Conservation (phyloP, 352 stramenopile genomes). For the Thalassiosira hispida region DNA sequence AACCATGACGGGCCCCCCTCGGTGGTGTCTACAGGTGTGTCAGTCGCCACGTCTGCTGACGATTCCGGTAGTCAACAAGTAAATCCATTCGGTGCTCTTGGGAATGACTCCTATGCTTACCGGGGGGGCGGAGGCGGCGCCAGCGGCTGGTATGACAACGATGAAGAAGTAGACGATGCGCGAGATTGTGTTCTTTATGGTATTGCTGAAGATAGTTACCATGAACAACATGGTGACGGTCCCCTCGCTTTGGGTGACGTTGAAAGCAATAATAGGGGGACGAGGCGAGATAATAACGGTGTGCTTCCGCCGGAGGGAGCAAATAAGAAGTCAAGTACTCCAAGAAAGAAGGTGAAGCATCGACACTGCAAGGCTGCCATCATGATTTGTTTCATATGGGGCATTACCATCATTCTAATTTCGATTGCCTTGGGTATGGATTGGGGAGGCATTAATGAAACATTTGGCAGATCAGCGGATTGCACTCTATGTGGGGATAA, state of each 20-base stretch:
- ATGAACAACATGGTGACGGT: too few species aligned
- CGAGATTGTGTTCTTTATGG: too few species aligned
- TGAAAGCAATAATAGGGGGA: not conserved
- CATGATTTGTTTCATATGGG: conserved; percentile 6
- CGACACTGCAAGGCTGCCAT: conserved; percentile 10
- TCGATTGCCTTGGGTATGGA: conserved; percentile 12
- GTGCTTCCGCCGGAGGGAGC: not conserved
- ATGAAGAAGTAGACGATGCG: too few species aligned
- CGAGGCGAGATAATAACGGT: not conserved
- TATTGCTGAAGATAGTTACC: too few species aligned
- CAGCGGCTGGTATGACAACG: too few species aligned
- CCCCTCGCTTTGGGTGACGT: not conserved
- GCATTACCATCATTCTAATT: conserved; percentile 3
- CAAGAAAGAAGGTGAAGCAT: conserved; percentile 8
- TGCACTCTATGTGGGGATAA: not conserved
- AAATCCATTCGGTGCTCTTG: too few species aligned
- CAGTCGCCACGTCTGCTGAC: too few species aligned
- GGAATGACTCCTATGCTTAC: too few species aligned
- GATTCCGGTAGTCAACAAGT: too few species aligned
- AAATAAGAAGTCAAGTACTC: not conserved
- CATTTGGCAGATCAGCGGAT: not conserved
- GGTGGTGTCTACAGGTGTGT: too few species aligned
- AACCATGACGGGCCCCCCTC: too few species aligned
- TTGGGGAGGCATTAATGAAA: conserved; percentile 5
- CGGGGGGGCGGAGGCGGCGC: too few species aligned